phyloP scores from a whole-genome alignment of 1,284 basidiomycete species.

The Austroboletus novae-zelandiae region DNA sequence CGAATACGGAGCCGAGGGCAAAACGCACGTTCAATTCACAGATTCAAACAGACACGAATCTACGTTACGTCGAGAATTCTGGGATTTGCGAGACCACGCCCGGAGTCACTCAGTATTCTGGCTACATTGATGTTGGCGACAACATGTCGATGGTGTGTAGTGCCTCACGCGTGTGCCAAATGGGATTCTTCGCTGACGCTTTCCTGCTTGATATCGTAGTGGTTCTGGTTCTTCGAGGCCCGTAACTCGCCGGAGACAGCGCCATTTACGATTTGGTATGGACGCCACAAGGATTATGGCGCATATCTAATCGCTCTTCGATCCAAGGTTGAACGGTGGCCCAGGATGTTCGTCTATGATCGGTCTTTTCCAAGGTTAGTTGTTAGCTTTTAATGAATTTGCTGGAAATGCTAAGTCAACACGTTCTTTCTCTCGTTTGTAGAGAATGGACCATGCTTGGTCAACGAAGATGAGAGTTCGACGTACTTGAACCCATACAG shows the following conservation, averaged over 20 bases:
- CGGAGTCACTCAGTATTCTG: constrained; percentile 64
- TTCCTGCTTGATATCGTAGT: constrained; percentile 33
- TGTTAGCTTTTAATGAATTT: not conserved
- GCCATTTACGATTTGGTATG: constrained; percentile 63
- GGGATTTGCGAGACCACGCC: constrained; percentile 74
- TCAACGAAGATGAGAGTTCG: constrained; percentile 23
- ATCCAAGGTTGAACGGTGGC: constrained; percentile 35
- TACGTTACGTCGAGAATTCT: constrained; percentile 60
- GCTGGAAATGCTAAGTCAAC: not conserved
- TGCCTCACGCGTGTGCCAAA: not conserved
- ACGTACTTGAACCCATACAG: constrained; percentile 33
- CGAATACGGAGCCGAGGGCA: not conserved
- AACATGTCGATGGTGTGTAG: constrained; percentile 64
- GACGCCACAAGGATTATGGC: too few relatives aligned
- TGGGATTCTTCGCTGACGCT: constrained; percentile 1
- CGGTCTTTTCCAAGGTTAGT: constrained; percentile 41
- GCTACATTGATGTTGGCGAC: constrained; percentile 59
- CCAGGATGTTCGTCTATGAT: constrained; percentile 44
- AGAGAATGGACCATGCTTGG: constrained; percentile 32
- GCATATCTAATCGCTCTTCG: not conserved
- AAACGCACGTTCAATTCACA: constrained; percentile 16
- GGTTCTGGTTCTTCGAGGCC: constrained; percentile 75
- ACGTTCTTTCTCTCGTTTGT: not conserved
- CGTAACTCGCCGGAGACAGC: constrained; percentile 56
- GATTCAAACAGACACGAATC: constrained; percentile 19